Percentiles rank a stretch among this genome's conserved stretches.
Conservation (phyloP, 495 filamentous ascomycete species). For the Podospora conica region DNA sequence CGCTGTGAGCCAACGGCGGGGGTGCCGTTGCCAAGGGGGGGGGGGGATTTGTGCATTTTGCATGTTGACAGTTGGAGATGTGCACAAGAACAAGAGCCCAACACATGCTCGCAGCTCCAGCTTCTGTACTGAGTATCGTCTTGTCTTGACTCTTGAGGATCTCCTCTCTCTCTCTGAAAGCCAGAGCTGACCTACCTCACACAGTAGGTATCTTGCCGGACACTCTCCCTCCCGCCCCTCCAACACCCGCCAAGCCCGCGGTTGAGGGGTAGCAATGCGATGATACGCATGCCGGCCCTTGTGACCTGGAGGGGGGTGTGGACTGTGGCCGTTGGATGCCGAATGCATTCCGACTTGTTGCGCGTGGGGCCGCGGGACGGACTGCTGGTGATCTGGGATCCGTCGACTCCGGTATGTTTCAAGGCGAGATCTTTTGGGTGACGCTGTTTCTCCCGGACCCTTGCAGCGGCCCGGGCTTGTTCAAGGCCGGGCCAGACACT, state of each 20-base stretch:
- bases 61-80: neutral
- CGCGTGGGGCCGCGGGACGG: constrained; percentile 3
- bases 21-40: neutral
- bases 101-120: neutral
- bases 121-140: neutral
- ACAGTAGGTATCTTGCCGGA: neutral
- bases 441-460: neutral
- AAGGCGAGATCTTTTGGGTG: neutral
- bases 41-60: neutral
- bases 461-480: neutral
- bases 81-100: neutral
- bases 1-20: too few relatives aligned
- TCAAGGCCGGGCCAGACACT: neutral
- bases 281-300: constrained; percentile 6
- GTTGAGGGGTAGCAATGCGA: constrained; percentile 1
- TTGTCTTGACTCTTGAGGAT: too few relatives aligned
- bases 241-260: constrained; percentile 1
- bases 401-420: neutral
- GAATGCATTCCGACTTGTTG: constrained; percentile 3
- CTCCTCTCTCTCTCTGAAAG: neutral
- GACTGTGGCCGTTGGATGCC: neutral
- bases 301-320: constrained; percentile 3
- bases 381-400: neutral
- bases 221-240: neutral
- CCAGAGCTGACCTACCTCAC: too few relatives aligned